These are phyloP conservation scores for Agaricus sinodeliciosus DNA, from an alignment of 768 basidiomycete genomes.

Conservation along the genomic window DNA sequence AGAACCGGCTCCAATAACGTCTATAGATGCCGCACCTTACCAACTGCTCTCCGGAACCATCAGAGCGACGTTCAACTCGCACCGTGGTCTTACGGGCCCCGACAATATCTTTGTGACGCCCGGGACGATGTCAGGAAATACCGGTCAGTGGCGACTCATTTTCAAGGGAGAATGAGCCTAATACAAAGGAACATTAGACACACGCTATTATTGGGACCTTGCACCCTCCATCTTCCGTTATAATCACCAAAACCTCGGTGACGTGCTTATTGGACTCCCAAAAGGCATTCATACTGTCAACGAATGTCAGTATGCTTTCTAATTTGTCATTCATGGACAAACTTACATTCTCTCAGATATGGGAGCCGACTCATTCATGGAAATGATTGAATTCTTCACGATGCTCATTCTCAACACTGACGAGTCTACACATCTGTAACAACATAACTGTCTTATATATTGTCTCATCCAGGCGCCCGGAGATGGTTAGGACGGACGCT, in stretches of 20 bases:
- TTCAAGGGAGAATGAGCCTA: neutral
- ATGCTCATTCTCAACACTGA: slow-evolving; percentile 64
- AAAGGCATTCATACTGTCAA: slow-evolving; percentile 63
- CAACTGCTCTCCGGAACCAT: slow-evolving; percentile 57
- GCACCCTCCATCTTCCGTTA: slow-evolving; percentile 67
- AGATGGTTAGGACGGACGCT: no score
- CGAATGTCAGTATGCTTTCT: slow-evolving; percentile 42
- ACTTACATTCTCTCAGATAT: slow-evolving; percentile 31
- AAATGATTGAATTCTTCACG: slow-evolving; percentile 61
- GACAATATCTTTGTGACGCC: slow-evolving; percentile 41
- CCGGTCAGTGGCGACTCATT: slow-evolving; percentile 28
- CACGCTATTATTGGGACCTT: slow-evolving; percentile 51
- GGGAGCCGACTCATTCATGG: slow-evolving; percentile 44
- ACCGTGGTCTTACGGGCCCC: slow-evolving; percentile 27
- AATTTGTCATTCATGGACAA: neutral
- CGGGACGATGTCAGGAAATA: slow-evolving; percentile 55
- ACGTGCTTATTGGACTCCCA: slow-evolving; percentile 18
- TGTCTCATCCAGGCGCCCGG: neutral
- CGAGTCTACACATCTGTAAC: slow-evolving; percentile 32
- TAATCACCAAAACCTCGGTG: slow-evolving; percentile 33
- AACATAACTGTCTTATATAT: neutral
- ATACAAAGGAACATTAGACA: slow-evolving; percentile 33
- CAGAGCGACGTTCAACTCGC: slow-evolving; percentile 51
- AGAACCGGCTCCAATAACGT: slow-evolving; percentile 64
- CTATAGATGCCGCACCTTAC: slow-evolving; percentile 41